Percentiles rank a stretch among this genome's conserved stretches.
phyloP scores from a whole-genome alignment of 257 asterid genomes.

The Rehmannia glutinosa region DNA sequence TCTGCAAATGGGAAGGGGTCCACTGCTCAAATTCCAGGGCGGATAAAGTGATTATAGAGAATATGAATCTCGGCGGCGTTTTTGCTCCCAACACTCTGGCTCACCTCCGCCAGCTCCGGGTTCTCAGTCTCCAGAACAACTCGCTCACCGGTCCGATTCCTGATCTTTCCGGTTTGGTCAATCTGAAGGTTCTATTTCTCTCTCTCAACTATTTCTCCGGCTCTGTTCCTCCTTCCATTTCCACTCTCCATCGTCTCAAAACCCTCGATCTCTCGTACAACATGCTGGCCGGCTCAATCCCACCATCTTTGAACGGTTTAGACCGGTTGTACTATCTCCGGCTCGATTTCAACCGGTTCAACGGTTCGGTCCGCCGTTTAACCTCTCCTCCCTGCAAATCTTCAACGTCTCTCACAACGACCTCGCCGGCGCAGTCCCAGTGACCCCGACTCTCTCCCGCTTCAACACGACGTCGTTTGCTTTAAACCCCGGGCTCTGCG shows the following conservation, averaged over 20 bases:
- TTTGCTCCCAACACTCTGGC: constrained; percentile 46
- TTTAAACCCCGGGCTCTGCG: constrained; percentile 64
- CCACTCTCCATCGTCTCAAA: constrained; percentile 70
- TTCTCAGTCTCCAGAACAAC: constrained; percentile 68
- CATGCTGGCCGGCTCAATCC: constrained; percentile 58
- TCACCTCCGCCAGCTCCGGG: constrained; percentile 58
- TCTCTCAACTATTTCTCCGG: constrained; percentile 59
- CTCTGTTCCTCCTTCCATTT: constrained; percentile 52
- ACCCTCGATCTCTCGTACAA: constrained; percentile 73
- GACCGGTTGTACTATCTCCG: constrained; percentile 65
- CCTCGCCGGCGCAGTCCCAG: constrained; percentile 74
- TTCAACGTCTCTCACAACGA: constrained; percentile 68
- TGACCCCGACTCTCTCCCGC: constrained; percentile 53
- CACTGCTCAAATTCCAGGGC: constrained; percentile 39
- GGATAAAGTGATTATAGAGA: constrained; percentile 44
- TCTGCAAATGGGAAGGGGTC: constrained; percentile 77
- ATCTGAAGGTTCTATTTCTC: constrained; percentile 64
- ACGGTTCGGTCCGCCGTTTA: constrained; percentile 72
- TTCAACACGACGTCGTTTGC: constrained; percentile 51
- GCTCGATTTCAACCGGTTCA: constrained; percentile 74
- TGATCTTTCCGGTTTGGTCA: constrained; percentile 50
- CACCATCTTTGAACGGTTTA: constrained; percentile 32
- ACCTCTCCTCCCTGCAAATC: constrained; percentile 49
- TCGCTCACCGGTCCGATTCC: constrained; percentile 84
- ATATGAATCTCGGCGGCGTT: constrained; percentile 47